Percentiles rank a stretch among this genome's conserved stretches.
phyloP scores from a whole-genome alignment of 768 basidiomycete genomes.

The Leccinum fibrillosum region DNA sequence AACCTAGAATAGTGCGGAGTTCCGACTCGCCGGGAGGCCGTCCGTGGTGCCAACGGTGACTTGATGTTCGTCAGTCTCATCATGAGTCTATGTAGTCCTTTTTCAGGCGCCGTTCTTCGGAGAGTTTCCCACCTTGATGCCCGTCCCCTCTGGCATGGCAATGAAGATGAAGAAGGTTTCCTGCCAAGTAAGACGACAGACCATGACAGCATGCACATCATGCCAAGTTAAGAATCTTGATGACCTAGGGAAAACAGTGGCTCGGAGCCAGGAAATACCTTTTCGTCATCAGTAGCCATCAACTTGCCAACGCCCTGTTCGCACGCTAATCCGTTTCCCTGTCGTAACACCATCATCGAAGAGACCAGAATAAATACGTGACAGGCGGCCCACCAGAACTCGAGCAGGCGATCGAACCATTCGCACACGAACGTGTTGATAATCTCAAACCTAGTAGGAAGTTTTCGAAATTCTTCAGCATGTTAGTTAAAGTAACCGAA shows the following conservation, averaged over 20 bases:
- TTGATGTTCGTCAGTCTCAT: background rate
- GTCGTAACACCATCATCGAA: background rate
- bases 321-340: background rate
- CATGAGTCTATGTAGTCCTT: background rate
- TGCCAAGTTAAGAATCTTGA: background rate
- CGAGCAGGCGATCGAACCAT: background rate
- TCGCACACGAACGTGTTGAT: background rate
- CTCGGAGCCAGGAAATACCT: background rate
- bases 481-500: background rate
- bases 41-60: background rate
- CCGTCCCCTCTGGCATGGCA: background rate
- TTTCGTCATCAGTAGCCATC: background rate
- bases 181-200: background rate
- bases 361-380: background rate
- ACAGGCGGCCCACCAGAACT: background rate
- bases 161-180: background rate
- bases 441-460: background rate
- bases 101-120: background rate
- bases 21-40: background rate
- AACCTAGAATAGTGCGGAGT: background rate
- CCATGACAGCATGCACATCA: background rate
- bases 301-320: background rate
- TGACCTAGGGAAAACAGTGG: background rate
- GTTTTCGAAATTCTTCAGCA: background rate
- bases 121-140: no score